Base-by-base conservation (phyloP, 257 asterid species). In the Nyctanthes arbortristis region DNA sequence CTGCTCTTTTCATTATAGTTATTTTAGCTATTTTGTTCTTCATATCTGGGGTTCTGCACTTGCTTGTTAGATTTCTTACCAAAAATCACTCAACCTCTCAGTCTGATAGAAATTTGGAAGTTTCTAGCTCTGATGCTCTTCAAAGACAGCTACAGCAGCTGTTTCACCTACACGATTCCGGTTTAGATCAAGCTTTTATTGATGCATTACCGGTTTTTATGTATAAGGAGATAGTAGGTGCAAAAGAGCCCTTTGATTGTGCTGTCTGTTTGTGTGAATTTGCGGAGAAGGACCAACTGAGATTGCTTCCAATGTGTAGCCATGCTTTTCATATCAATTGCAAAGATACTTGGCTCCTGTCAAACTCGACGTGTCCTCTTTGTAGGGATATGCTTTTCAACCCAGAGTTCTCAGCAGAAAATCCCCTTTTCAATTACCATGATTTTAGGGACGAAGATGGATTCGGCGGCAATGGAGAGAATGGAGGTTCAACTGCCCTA, bases 141-240 rank as follows among this genome's bases (percentile, higher is more conserved):
- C 96, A 93, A 71, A 82, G 97, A 63, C 98, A 93, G 79, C 82
- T 93, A 43, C 98, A 90, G 62, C 96, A 93, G 74, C 94, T 93
- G 55, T 93, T 93, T 67, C 93, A 90, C 71, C 72, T 90, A 22
- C 97, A 93, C 2, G 98, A 93, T 49, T 86, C 96, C 2, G 98
- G 98, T 58, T 68, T 90, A 68, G 98, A 93, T 81, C 98, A 93
- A 68, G 91, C 92, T 32, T 85, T 88, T 63, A 93, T 93, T 7
- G 98, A 93, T 66, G 91, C 97, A 10, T 80, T 93, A 61, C 98
- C 97, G 0, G 88, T 90, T 0, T 93, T 93, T 65, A 71, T 87
- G 34, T 93, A 88, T 18, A 89, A 84, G 75, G 97, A 90, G 75
- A 91, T 93, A 20, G 86, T 85, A 9, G 96, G 98, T 36, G 85